phyloP scores from a whole-genome alignment of 345 rosid species.

The Cardamine resedifolia region DNA sequence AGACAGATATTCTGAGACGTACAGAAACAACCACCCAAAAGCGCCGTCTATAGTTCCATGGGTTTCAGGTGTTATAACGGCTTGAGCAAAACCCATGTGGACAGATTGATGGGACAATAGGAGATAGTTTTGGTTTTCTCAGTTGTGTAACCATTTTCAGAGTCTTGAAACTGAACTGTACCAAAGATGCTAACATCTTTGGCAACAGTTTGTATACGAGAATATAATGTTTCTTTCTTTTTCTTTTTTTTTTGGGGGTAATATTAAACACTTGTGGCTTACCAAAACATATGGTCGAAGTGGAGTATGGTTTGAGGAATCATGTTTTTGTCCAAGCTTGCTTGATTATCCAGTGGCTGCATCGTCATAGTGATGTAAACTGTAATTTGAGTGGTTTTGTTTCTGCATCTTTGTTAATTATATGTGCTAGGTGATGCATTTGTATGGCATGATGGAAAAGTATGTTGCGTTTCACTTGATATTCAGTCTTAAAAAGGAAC shows the following conservation, averaged over 20 bases:
- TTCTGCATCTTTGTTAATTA: background rate
- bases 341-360: background rate
- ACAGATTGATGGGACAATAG: constrained; percentile 26
- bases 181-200: constrained; percentile 34
- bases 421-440: background rate
- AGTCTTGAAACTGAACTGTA: constrained; percentile 6
- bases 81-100: constrained; percentile 38
- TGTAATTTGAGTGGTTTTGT: background rate
- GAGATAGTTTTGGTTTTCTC: constrained; percentile 8
- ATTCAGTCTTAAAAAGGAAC: too few species aligned
- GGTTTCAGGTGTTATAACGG: constrained; percentile 76
- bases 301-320: constrained; percentile 1
- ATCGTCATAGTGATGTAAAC: constrained; percentile 7
- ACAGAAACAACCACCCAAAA: constrained; percentile 73
- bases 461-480: background rate
- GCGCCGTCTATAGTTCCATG: constrained; percentile 89
- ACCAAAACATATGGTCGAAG: constrained; percentile 13
- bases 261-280: constrained; percentile 23
- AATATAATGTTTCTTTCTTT: constrained; percentile 2
- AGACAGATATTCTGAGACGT: constrained; percentile 71
- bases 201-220: constrained; percentile 36
- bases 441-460: background rate
- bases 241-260: background rate
- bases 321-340: constrained; percentile 20
- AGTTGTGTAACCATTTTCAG: constrained; percentile 14